These are phyloP conservation scores for Saccharomycopsis fodiens DNA, from an alignment of 805 yeast genomes.

Conservation along the genomic window DNA sequence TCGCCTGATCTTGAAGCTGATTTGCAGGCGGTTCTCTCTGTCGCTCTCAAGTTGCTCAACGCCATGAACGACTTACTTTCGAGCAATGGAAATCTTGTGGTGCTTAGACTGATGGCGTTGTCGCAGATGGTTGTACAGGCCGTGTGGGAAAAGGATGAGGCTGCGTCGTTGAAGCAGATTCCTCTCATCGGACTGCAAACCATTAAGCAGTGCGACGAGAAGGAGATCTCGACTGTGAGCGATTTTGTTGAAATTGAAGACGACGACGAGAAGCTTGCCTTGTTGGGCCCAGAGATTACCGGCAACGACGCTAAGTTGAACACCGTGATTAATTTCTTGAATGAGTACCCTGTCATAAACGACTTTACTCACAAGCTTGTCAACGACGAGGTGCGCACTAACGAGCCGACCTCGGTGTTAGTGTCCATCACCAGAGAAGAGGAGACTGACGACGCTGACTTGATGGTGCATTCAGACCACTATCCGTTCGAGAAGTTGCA, in stretches of 20 bases:
- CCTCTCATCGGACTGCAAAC: slow-evolving; percentile 54
- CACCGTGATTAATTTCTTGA: slow-evolving; percentile 80
- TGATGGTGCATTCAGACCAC: slow-evolving; percentile 48
- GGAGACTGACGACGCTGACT: slow-evolving; percentile 53
- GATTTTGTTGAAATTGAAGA: slow-evolving; percentile 63
- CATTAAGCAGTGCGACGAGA: slow-evolving; percentile 45
- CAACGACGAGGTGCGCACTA: slow-evolving; percentile 32
- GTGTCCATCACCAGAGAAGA: slow-evolving; percentile 65
- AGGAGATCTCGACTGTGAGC: slow-evolving; percentile 60
- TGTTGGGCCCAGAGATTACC: slow-evolving; percentile 39
- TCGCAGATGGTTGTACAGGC: slow-evolving; percentile 86
- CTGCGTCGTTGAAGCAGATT: slow-evolving; percentile 59
- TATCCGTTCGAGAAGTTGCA: slow-evolving; percentile 59
- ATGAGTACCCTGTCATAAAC: slow-evolving; percentile 72
- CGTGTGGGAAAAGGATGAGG: slow-evolving; percentile 71
- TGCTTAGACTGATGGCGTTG: slow-evolving; percentile 77
- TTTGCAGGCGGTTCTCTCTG: slow-evolving; percentile 42
- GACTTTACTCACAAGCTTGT: slow-evolving; percentile 55
- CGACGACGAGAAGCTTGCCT: slow-evolving; percentile 59
- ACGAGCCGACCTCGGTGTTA: slow-evolving; percentile 37
- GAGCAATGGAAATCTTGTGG: slow-evolving; percentile 71
- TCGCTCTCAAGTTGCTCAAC: slow-evolving; percentile 43
- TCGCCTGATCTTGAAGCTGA: slow-evolving; percentile 59
- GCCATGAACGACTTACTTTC: slow-evolving; percentile 72
- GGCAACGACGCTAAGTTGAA: slow-evolving; percentile 40